Percentiles rank a stretch among this genome's conserved stretches.
These are phyloP conservation scores for Pistacia integerrima DNA, from an alignment of 345 rosid species.

Conservation along the genomic window DNA sequence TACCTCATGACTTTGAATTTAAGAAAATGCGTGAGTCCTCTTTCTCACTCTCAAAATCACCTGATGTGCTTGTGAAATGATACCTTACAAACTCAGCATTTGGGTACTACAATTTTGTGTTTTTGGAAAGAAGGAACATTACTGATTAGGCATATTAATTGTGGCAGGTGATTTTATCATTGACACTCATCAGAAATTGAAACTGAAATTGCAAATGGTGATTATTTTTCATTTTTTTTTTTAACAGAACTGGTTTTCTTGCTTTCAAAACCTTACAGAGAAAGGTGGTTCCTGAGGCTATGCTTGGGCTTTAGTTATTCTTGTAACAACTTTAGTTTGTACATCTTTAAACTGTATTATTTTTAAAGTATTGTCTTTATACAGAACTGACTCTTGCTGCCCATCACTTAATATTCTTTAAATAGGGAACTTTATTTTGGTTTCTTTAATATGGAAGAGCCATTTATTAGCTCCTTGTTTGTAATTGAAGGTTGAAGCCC, in stretches of 20 bases:
- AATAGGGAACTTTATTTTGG: conserved; percentile 2
- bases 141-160: conserved; percentile 24
- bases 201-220: conserved; percentile 87
- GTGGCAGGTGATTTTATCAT: conserved; percentile 85
- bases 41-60: conserved; percentile 15
- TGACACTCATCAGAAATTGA: conserved; percentile 81
- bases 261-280: background rate
- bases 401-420: background rate
- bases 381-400: background rate
- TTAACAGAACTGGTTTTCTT: conserved; percentile 11
- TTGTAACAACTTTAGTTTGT: background rate
- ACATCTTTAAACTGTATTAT: background rate
- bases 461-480: conserved; percentile 25
- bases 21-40: conserved; percentile 75
- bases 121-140: background rate
- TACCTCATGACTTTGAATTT: conserved; percentile 96
- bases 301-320: background rate
- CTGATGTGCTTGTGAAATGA: conserved; percentile 5
- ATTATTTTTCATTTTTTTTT: conserved; percentile 20
- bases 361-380: background rate
- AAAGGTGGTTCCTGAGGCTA: background rate
- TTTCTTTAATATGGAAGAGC: conserved; percentile 15
- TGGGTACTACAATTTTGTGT: background rate
- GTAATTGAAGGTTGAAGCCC: conserved; percentile 76
- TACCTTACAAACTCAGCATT: background rate